Evolutionary conservation across 306 rosid species (phyloP), one percentile per base, ranked within the genome.

Genomic region (Glycine latifolia): DNA sequence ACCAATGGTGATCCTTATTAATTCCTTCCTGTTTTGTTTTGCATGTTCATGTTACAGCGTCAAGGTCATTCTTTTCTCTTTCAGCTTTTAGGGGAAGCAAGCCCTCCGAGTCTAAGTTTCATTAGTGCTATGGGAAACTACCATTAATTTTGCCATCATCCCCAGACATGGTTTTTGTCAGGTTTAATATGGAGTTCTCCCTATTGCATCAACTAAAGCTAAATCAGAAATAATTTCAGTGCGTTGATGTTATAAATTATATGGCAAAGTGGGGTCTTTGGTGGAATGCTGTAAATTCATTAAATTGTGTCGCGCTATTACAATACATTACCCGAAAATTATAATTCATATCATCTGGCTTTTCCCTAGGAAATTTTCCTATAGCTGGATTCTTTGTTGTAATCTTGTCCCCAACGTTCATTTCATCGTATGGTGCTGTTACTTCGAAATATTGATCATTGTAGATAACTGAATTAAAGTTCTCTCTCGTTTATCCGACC

Each of bases 61-160:
- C 96, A 80, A 93, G 97, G 85, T 93, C 99, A 82, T 95, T 95
- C 96, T 95, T 95, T 88, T 95, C 99, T 72, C 98, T 95, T 87
- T 93, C 99, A 46, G 99, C 99, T 6, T 95, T 95, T 85, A 89
- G 99, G 88, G 99, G 97, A 54, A 87, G 80, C 80, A 91, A 89
- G 78, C 94, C 88, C 73, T 49, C 85, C 15, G 90, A 89, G 71
- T 75, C 90, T 2, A 80, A 83, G 86, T 84, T 81, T 78, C 88
- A 75, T 62, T 88, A 71, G 72, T 81, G 79, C 83, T 35, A 66
- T 73, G 82, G 79, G 50, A 49, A 56, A 71, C 65, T 41, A 46
- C 61, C 3, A 76, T 68, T 60, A 48, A 43, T 50, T 60, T 37
- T 67, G 50, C 76, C 47, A 79, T 70, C 81, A 74, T 80, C 81